phyloP scores from a whole-genome alignment of 345 rosid species.

The Syzygium oleosum region DNA sequence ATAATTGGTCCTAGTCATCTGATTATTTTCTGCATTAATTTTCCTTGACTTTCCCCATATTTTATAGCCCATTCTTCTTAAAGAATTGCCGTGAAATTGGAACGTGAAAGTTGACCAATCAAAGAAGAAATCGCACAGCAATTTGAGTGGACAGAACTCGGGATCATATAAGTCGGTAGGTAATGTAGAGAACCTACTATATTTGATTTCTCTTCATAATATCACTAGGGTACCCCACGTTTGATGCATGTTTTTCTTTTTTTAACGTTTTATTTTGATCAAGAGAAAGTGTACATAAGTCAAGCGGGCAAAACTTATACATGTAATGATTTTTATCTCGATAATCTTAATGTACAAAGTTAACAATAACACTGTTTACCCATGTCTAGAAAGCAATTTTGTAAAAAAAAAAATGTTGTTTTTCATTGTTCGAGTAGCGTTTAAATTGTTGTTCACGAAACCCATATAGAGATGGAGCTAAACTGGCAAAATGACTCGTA shows the following conservation, averaged over 20 bases:
- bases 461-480: neutral
- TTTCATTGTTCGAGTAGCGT: neutral
- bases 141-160: neutral
- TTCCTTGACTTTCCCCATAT: neutral
- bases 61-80: neutral
- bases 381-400: neutral
- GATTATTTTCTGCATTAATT: neutral
- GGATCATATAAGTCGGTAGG: neutral
- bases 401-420: no score
- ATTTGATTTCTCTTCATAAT: neutral
- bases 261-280: neutral
- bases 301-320: neutral
- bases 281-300: neutral
- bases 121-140: neutral
- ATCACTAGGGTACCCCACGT: neutral
- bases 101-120: neutral
- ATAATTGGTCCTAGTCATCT: neutral
- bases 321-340: neutral
- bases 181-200: neutral
- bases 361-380: neutral
- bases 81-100: neutral
- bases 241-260: neutral
- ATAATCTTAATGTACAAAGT: neutral
- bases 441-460: neutral
- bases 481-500: neutral